Conservation (phyloP, 2,329 filamentous ascomycete genomes). For the Myriosclerotinia curreyana region DNA sequence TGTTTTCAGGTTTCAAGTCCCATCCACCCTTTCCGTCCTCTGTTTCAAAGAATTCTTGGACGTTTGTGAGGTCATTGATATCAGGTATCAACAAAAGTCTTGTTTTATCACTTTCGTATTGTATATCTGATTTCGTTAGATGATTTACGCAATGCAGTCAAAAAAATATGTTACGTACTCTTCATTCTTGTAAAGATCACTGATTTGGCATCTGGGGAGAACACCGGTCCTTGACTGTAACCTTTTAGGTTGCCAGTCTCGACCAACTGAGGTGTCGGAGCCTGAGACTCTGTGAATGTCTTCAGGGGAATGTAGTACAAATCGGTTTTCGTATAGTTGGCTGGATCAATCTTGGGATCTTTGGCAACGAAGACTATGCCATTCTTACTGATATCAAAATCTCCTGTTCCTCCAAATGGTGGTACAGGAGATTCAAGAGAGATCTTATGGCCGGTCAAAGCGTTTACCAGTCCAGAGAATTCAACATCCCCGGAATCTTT, state of each 20-base stretch:
- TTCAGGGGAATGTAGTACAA: constrained; percentile 69
- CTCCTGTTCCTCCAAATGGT: constrained; percentile 74
- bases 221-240: constrained; percentile 64
- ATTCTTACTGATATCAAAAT: constrained; percentile 69
- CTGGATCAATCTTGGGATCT: constrained; percentile 67
- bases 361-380: constrained; percentile 74
- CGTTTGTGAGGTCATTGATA: constrained; percentile 53
- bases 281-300: constrained; percentile 54
- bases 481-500: constrained; percentile 29
- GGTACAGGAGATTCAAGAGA: constrained; percentile 65
- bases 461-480: constrained; percentile 56
- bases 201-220: constrained; percentile 68
- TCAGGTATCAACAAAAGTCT: constrained; percentile 64
- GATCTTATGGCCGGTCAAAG: constrained; percentile 47
- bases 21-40: constrained; percentile 61
- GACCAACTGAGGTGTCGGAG: constrained; percentile 51
- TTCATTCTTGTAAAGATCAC: constrained; percentile 80
- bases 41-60: constrained; percentile 61
- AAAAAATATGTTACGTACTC: constrained; percentile 37
- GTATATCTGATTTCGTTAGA: constrained; percentile 41
- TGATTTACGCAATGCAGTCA: too few species aligned
- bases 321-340: constrained; percentile 76
- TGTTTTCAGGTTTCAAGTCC: constrained; percentile 56
- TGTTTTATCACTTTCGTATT: constrained; percentile 80
- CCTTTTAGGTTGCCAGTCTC: constrained; percentile 59